These are phyloP conservation scores for Tetracladium setigerum DNA, from an alignment of 495 filamentous ascomycete genomes.

Conservation along the genomic window DNA sequence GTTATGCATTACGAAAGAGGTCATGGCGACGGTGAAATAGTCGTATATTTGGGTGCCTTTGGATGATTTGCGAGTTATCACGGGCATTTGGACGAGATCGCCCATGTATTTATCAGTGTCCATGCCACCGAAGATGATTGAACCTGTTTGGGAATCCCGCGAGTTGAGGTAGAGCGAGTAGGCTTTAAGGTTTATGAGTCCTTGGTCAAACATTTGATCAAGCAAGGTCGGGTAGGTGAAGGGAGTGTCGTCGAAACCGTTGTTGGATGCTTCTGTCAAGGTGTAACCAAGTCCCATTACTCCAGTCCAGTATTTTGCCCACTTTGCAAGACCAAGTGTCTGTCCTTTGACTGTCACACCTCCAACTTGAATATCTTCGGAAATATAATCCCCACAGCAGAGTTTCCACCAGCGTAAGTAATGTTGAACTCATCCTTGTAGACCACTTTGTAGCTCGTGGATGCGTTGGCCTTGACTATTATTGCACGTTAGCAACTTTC, in stretches of 20 bases:
- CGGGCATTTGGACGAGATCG: conserved; percentile 59
- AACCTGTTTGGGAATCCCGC: conserved; percentile 56
- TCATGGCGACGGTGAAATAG: conserved; percentile 55
- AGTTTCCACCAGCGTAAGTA: conserved; percentile 68
- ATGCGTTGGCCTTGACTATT: conserved; percentile 44
- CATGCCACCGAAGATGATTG: conserved; percentile 85
- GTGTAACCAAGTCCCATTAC: conserved; percentile 88
- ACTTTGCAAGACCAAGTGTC: conserved; percentile 77
- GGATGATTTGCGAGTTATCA: conserved; percentile 23
- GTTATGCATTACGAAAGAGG: conserved; percentile 27
- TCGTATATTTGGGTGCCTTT: conserved; percentile 11
- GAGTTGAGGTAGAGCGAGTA: conserved; percentile 77
- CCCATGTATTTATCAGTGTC: conserved; percentile 81
- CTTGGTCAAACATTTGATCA: conserved; percentile 58
- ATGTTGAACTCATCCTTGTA: conserved; percentile 65
- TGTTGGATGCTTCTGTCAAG: conserved; percentile 58
- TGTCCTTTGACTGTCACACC: conserved; percentile 54
- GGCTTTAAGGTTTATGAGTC: conserved; percentile 68
- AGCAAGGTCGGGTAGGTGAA: conserved; percentile 70
- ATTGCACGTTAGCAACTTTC: conserved; percentile 4
- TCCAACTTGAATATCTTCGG: conserved; percentile 65
- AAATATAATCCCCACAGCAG: conserved; percentile 65
- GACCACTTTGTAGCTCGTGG: conserved; percentile 62
- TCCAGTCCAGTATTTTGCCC: conserved; percentile 60
- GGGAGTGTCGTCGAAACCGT: conserved; percentile 21